Base-by-base conservation (phyloP, 495 filamentous ascomycete species). In the Penicillium mononematosum region DNA sequence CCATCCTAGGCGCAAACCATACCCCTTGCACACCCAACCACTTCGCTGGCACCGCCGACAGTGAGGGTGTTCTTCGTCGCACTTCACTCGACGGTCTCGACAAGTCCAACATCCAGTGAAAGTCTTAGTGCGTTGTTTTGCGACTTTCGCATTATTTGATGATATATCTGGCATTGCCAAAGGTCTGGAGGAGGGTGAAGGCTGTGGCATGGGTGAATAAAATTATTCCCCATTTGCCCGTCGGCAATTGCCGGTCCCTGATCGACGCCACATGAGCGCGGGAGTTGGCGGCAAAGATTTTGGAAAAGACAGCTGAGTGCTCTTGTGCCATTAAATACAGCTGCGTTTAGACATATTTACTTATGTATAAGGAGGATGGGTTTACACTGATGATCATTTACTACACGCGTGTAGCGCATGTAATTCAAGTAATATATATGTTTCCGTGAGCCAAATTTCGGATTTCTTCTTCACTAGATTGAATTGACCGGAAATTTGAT, bases 1-100 rank as follows among this genome's bases (percentile, higher is more conserved):
- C 67, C 65, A 68, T 61, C 59, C 64, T 39, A 69, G 50, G 27
- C 64, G 67, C 52, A 67, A 17, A 6, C 60, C 59, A 60, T 78
- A 80, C 12, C 77, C 77, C 41, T 75, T 74, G 53, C 77, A 80
- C 17, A 62, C 67, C 38, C 71, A 64, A 20, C 76, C 75, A 11
- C 68, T 74, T 16, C 56, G 70, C 8, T 52, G 44, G 61, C 77
- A 80, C 44, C 72, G 66, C 17, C 64, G 58, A 52, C 77, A 80
- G 20, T 56, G 55, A 0, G 77, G 77, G 20, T 66, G 69, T 27
- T 66, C 60, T 44, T 78, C 75, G 47, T 78, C 77, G 44, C 77
- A 80, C 50, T 79, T 79, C 16, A 79, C 68, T 31, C 70, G 63
- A 39, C 77, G 68, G 24, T 66, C 65, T 44, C 75, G 72, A 43